Evolutionary conservation across 345 rosid genomes (phyloP), one percentile per base, ranked within the genome.

Genomic region (Combretum micranthum): DNA sequence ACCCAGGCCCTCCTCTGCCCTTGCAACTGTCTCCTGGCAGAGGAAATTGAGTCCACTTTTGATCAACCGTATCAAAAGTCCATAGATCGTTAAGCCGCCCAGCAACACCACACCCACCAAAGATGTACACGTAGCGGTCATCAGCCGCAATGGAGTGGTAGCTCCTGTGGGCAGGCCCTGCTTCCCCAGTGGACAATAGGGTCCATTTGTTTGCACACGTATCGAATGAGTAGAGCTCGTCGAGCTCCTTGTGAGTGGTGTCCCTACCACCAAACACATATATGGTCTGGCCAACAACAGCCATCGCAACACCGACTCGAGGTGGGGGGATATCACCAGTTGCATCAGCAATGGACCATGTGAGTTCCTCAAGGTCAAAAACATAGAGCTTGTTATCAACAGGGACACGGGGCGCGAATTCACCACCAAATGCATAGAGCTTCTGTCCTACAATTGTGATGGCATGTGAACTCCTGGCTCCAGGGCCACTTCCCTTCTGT

Each of bases 391-490:
- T 59, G 85, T 88, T 88, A 78, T 91, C 96, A 0, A 91, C 95
- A 0, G 98, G 96, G 63, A 86, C 93, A 44, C 96, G 89, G 0
- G 96, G 98, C 16, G 67, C 43, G 60, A 80, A 83, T 64, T 91
- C 96, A 6, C 98, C 96, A 3, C 96, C 96, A 15, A 91, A 86
- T 26, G 83, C 84, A 16, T 88, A 91, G 44, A 79, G 78, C 68
- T 78, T 84, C 23, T 67, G 54, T 3, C 84, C 90, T 1, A 91
- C 82, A 12, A 88, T 47, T 58, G 96, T 62, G 47, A 91, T 63
- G 65, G 96, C 96, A 13, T 91, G 98, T 0, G 95, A 91, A 78
- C 98, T 91, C 73, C 96, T 77, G 42, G 95, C 90, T 67, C 95
- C 98, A 17, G 95, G 95, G 46, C 95, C 87, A 1, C 67, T 58